Percentiles rank a stretch among this genome's conserved stretches.
phyloP scores from a whole-genome alignment of 495 filamentous ascomycete species.

The Penicillium atrosanguineum region DNA sequence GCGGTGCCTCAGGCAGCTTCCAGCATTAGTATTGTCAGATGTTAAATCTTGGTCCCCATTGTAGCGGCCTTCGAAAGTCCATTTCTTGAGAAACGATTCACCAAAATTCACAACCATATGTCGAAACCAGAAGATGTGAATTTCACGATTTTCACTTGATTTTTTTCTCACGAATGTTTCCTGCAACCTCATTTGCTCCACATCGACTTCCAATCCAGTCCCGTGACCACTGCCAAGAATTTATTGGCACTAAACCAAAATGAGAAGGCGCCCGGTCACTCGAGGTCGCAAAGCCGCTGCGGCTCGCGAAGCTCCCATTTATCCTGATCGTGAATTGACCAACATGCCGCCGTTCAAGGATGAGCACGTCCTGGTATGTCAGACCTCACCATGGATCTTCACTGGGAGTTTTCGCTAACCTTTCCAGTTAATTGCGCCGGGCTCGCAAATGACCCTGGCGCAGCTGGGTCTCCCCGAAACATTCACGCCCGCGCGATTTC shows the following conservation, averaged over 20 bases:
- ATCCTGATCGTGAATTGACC: constrained; percentile 4
- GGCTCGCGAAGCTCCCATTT: not conserved
- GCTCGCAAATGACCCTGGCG: constrained; percentile 88
- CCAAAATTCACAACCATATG: not conserved
- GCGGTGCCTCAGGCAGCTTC: no score
- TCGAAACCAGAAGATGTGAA: not conserved
- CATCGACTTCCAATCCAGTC: not conserved
- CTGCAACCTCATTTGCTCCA: not conserved
- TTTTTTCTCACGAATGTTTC: not conserved
- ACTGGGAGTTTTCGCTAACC: not conserved
- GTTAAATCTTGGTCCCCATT: no score
- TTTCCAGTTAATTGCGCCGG: constrained; percentile 73
- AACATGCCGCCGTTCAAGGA: constrained; percentile 73
- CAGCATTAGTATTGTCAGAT: no score
- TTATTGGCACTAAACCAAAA: constrained; percentile 14
- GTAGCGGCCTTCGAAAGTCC: not conserved
- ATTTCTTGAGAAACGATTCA: not conserved
- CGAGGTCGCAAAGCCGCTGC: not conserved
- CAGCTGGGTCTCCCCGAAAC: constrained; percentile 90
- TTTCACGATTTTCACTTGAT: not conserved
- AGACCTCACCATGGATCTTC: not conserved
- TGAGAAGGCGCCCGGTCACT: constrained; percentile 4
- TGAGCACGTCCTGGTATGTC: constrained; percentile 68
- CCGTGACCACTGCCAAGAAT: constrained; percentile 6
- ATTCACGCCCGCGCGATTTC: constrained; percentile 78